Percentiles rank a stretch among this genome's conserved stretches.
These are phyloP conservation scores for Elaeagnus macrophylla DNA, from an alignment of 306 rosid species.

Conservation along the genomic window DNA sequence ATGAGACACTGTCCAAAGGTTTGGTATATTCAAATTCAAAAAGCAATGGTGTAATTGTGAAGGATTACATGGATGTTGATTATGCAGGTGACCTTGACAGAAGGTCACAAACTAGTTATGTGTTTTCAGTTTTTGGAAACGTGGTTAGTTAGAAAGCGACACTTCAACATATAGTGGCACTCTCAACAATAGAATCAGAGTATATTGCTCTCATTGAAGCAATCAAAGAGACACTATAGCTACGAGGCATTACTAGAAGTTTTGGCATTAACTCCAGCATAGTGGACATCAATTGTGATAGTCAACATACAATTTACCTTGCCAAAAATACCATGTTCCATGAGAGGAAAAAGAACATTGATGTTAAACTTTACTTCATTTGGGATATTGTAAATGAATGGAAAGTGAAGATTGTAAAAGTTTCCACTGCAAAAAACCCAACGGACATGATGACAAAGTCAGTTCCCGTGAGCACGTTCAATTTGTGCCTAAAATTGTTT, in stretches of 20 bases:
- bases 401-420: background rate
- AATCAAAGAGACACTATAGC: background rate
- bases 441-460: background rate
- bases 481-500: too few relatives aligned
- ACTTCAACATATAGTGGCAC: background rate
- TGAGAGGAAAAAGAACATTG: background rate
- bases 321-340: background rate
- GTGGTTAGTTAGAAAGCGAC: background rate
- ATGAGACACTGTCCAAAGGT: background rate
- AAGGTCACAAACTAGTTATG: background rate
- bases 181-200: background rate
- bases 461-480: background rate
- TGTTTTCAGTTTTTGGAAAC: background rate
- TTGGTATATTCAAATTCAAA: too few relatives aligned
- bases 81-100: background rate
- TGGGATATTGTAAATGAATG: background rate
- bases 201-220: background rate
- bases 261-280: too few relatives aligned
- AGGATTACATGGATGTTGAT: background rate
- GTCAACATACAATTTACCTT: background rate
- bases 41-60: background rate
- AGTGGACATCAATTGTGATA: background rate
- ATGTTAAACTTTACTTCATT: background rate
- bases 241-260: too few relatives aligned
- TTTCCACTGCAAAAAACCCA: background rate